Base-by-base conservation (phyloP, 108 stramenopile genomes). In the Nitzschia sp. region DNA sequence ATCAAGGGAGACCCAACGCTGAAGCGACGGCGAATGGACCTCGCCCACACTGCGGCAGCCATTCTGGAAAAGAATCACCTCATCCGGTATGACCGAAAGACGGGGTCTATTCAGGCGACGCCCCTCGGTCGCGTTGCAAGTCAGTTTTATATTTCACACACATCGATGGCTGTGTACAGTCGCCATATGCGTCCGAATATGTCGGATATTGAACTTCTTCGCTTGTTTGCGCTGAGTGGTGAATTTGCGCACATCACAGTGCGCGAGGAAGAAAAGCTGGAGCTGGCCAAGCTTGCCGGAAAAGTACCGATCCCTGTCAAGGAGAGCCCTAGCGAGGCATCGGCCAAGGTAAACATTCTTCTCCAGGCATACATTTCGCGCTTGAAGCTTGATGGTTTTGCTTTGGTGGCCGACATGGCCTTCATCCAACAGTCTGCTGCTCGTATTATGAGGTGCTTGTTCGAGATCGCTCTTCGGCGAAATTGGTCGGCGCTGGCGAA, bases 291-390 rank as follows among this genome's bases (percentile, higher is more conserved):
- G 67, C 90, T 99, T 32, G 94, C 97, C 24, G 89, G 85, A 27
- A 89, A 93, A 68, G 99, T 98, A 49, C 99, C 99, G 2, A 96
- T 99, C 66, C 99, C 99, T 28, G 95, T 99, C 31, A 98, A 98
- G 76, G 97, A 98, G 72, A 84, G 85, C 62, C 89, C 95, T 11
- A 95, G 76, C 55, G 98, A 98, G 72, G 91, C 95, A 45, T 84
- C 90, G n/a, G 93, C 94, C 47, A 97, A 99, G 78, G 85, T 99
- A 54, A 99, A 99, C 75, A 96, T 97, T 48, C 86, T 99, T 47
- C 85, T 99, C 19, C 99, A 99, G 80, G 94, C 98, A 8, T 99
- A 98, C 78, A 98, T 99, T 72, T 95, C 95, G 58, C 85, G 96
- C 48, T 82, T 99, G n/a, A 93, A 86, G 59, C 82, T 99, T 8